Evolutionary conservation across 2,329 filamentous ascomycete genomes (phyloP), one percentile per base, ranked within the genome.

Genomic region (Exophiala dermatitidis): DNA sequence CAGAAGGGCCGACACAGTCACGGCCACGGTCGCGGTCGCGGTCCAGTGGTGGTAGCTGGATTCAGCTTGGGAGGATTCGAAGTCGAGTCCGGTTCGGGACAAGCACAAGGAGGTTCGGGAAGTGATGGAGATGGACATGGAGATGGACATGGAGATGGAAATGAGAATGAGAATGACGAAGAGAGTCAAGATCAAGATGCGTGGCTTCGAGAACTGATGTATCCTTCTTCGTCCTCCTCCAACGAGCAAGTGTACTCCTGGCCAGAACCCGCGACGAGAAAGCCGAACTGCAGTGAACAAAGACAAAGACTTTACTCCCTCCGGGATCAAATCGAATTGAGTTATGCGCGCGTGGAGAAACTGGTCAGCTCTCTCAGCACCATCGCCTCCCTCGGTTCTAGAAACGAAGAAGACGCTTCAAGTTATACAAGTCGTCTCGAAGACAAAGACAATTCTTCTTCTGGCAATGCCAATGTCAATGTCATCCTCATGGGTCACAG

Each of bases 401-500:
- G 1, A 19, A 19, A 19, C 19, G 19, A 19, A 19, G 19, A 19
- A 19, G 2, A 19, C 1, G 19, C 19, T 19, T 19, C 19, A 19
- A 19, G 19, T 19, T 19, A 19, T 19, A 19, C 19, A 19, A 19
- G 19, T 19, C 19, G 19, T 19, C 19, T 19, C 19, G 19, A 19
- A 19, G 19, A 19, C 19, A 19, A 19, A 19, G 19, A 19, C 19
- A 19, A 19, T 19, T 19, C 19, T 19, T 19, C 19, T 19, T 19
- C 19, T 19, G 19, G 19, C 19, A 19, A 19, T 19, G 19, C 19
- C 19, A 19, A 28, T 42, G 60, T 67, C 3, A 69, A 70, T 46
- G 78, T 89, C 12, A 74, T 88, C 5, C 70, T 90, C 10, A 78
- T 86, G 46, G 86, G 85, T 3, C 86, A 90, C 68, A 88, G 85